Conservation (phyloP, 345 rosid species). For the Xanthoceras sorbifolium region DNA sequence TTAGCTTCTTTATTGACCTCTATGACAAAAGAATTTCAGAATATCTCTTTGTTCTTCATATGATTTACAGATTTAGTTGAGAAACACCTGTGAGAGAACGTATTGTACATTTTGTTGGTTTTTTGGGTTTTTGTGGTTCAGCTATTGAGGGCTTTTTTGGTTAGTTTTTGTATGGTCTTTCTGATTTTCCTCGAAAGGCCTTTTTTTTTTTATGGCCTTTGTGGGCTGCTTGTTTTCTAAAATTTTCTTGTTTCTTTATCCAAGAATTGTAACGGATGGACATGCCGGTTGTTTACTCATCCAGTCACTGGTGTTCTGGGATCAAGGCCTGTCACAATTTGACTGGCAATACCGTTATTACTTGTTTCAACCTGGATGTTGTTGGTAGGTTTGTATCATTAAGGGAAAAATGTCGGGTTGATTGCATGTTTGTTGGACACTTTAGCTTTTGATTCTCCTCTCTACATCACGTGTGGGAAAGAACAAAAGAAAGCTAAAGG, state of each 20-base stretch:
- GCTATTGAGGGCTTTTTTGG: too few species aligned
- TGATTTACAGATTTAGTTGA: not conserved
- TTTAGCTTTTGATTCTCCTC: not conserved
- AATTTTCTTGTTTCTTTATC: not conserved
- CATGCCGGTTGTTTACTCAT: not conserved
- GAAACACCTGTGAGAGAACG: not conserved
- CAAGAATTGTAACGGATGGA: not conserved
- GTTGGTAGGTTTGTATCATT: constrained; percentile 9
- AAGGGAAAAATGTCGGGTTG: not conserved
- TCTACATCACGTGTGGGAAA: not conserved
- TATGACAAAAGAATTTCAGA: not conserved
- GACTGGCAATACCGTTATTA: not conserved
- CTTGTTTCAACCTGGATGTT: not conserved
- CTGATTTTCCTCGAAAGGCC: not conserved
- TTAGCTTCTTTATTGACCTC: not conserved
- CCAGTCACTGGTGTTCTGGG: not conserved
- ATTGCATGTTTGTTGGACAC: not conserved
- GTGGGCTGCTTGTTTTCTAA: not conserved
- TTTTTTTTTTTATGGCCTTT: not conserved
- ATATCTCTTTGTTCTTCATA: not conserved
- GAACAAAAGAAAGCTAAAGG: not conserved
- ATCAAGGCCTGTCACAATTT: not conserved
- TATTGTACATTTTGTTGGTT: not conserved
- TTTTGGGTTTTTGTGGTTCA: not conserved
- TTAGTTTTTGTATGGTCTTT: not conserved